A percentile compares a stretch with the other conserved stretches of the same genome.
Conservation (phyloP, 1,284 basidiomycete species). For the Mycena sp. region DNA sequence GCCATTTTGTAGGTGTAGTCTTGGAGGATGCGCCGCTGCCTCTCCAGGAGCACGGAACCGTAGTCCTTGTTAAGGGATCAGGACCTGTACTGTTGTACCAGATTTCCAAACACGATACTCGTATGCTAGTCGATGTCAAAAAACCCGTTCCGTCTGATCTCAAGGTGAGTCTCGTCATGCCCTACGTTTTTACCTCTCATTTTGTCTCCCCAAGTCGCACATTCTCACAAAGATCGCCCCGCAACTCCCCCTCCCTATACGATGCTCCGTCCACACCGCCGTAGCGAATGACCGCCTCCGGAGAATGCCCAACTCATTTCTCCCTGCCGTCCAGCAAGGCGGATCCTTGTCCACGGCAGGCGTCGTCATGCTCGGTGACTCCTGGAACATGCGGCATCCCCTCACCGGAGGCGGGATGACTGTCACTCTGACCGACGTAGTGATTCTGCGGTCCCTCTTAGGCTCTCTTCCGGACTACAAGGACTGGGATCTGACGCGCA, state of each 20-base stretch:
- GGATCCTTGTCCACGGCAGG: slow-evolving; percentile 67
- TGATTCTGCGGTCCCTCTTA: slow-evolving; percentile 76
- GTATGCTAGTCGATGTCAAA: slow-evolving; percentile 94
- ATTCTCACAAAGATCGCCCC: slow-evolving; percentile 81
- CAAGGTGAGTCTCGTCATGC: slow-evolving; percentile 56
- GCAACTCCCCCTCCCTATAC: slow-evolving; percentile 79
- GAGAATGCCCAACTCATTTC: slow-evolving; percentile 95
- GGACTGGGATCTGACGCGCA: slow-evolving; percentile 71
- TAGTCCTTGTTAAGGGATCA: slow-evolving; percentile 74
- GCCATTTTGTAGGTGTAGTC: slow-evolving; percentile 86
- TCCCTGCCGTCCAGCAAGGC: slow-evolving; percentile 89
- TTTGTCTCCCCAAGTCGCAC: slow-evolving; percentile 59
- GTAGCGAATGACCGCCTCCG: slow-evolving; percentile 79
- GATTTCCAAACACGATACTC: slow-evolving; percentile 72
- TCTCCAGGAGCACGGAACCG: slow-evolving; percentile 86
- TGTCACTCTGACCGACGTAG: slow-evolving; percentile 88
- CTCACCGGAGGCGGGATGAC: slow-evolving; percentile 98
- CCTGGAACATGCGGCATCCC: slow-evolving; percentile 99
- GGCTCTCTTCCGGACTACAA: slow-evolving; percentile 56
- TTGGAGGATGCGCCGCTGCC: slow-evolving; percentile 82
- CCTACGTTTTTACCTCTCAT: background rate
- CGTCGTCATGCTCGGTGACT: slow-evolving; percentile 90
- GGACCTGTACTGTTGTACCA: slow-evolving; percentile 92
- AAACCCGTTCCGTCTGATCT: slow-evolving; percentile 86
- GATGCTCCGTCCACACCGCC: slow-evolving; percentile 67